These are phyloP conservation scores for Yueomyces sinensis DNA, from an alignment of 805 yeast genomes.

Conservation along the genomic window DNA sequence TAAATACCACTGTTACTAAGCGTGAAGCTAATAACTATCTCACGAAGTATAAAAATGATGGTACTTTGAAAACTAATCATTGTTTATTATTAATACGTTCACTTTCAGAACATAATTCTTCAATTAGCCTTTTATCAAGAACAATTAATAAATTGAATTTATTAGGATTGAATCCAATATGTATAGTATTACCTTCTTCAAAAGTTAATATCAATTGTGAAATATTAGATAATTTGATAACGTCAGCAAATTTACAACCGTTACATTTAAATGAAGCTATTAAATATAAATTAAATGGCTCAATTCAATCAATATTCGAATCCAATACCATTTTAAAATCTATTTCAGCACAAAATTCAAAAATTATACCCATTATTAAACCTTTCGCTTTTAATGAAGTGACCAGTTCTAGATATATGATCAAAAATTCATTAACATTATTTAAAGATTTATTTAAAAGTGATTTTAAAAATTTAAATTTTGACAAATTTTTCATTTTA, in stretches of 20 bases:
- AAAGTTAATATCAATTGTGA: slow-evolving; percentile 9
- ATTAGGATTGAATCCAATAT: slow-evolving; percentile 60
- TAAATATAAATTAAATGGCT: not conserved
- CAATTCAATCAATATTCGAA: too few relatives aligned
- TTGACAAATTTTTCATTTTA: slow-evolving; percentile 72
- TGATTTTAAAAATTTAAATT: slow-evolving; percentile 25
- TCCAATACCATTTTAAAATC: not conserved
- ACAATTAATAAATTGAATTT: slow-evolving; percentile 16
- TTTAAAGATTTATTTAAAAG: slow-evolving; percentile 20
- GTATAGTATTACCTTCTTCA: slow-evolving; percentile 35
- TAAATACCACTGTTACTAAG: slow-evolving; percentile 85
- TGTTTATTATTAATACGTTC: slow-evolving; percentile 20
- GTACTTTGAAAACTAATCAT: slow-evolving; percentile 9
- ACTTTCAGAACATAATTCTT: slow-evolving; percentile 1
- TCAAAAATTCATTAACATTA: slow-evolving; percentile 27
- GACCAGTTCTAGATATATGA: slow-evolving; percentile 28
- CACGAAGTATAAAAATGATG: slow-evolving; percentile 39
- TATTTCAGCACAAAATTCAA: slow-evolving; percentile 7
- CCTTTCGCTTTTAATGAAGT: slow-evolving; percentile 58
- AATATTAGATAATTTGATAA: slow-evolving; percentile 13
- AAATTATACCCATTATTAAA: slow-evolving; percentile 33
- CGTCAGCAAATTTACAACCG: slow-evolving; percentile 13
- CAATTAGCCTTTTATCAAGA: slow-evolving; percentile 7
- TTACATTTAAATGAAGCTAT: slow-evolving; percentile 16
- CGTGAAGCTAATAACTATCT: slow-evolving; percentile 80